These are phyloP conservation scores for Kingdonia uniflora DNA, from an alignment of 164 flowering plant species.

Conservation along the genomic window DNA sequence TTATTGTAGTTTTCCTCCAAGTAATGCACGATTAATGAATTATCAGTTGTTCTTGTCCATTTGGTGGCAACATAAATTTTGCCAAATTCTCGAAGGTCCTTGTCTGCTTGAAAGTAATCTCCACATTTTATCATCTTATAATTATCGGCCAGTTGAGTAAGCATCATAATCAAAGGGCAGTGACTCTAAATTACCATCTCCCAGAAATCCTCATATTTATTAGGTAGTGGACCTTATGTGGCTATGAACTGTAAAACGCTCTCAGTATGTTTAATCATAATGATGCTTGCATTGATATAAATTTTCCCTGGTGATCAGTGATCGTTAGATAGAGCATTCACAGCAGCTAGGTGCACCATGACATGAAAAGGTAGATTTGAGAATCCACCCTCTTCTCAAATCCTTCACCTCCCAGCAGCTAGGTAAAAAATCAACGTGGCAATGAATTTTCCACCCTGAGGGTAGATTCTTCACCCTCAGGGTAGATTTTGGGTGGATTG, in stretches of 20 bases:
- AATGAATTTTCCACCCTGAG: too few species aligned
- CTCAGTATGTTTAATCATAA: slow-evolving; percentile 42
- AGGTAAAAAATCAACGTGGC: too few species aligned
- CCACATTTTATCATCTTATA: slow-evolving; percentile 75
- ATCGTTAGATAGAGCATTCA: too few species aligned
- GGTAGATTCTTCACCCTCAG: too few species aligned
- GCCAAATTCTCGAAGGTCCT: slow-evolving; percentile 73
- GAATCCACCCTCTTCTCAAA: too few species aligned
- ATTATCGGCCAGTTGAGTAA: slow-evolving; percentile 74
- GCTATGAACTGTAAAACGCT: slow-evolving; percentile 68
- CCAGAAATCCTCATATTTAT: slow-evolving; percentile 94
- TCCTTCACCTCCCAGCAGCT: too few species aligned
- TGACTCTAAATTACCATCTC: slow-evolving; percentile 78
- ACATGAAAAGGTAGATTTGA: too few species aligned
- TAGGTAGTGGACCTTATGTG: slow-evolving; percentile 91
- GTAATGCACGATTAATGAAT: slow-evolving; percentile 47
- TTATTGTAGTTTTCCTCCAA: slow-evolving; percentile 70
- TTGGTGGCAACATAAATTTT: slow-evolving; percentile 47
- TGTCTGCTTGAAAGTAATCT: slow-evolving; percentile 77
- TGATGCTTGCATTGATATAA: slow-evolving; percentile 79
- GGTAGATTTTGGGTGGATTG: too few species aligned
- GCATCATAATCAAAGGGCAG: slow-evolving; percentile 87
- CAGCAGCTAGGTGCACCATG: too few species aligned
- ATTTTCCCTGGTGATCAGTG: slow-evolving; percentile 23
- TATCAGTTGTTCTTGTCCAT: slow-evolving; percentile 39